A percentile compares a stretch with the other conserved stretches of the same genome.
Conservation (phyloP, 1,284 basidiomycete species). For the Heliocybe sulcata region DNA sequence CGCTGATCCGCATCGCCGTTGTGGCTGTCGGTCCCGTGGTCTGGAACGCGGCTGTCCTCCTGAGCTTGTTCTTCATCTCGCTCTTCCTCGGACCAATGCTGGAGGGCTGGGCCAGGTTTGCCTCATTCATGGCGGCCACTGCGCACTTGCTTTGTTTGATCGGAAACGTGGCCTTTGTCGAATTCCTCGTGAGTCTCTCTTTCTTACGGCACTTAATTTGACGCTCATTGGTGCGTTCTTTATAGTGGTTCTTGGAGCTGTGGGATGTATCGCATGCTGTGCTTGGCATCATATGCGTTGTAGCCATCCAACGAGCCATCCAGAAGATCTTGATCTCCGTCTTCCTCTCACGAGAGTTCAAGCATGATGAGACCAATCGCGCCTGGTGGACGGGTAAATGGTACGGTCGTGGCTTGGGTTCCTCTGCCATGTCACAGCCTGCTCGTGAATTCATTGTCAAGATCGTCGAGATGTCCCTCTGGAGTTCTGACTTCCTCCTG, state of each 20-base stretch:
- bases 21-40: constrained; percentile 92
- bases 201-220: not conserved
- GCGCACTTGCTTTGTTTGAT: constrained; percentile 79
- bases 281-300: constrained; percentile 78
- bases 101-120: constrained; percentile 82
- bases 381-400: constrained; percentile 99
- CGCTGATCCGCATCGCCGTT: constrained; percentile 87
- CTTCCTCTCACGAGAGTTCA: constrained; percentile 91
- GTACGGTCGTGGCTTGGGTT: constrained; percentile 88
- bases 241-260: constrained; percentile 91
- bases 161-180: constrained; percentile 86
- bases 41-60: constrained; percentile 89
- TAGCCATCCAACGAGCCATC: constrained; percentile 84
- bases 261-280: constrained; percentile 96
- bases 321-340: constrained; percentile 92
- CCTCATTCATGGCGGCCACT: constrained; percentile 83
- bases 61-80: constrained; percentile 86
- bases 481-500: constrained; percentile 86
- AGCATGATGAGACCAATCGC: constrained; percentile 94
- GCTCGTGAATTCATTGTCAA: constrained; percentile 96
- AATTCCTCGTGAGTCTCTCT: constrained; percentile 77
- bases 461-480: constrained; percentile 93
- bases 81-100: constrained; percentile 91
- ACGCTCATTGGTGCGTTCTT: constrained; percentile 12
- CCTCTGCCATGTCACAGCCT: constrained; percentile 86